Base-by-base conservation (phyloP, 2,329 filamentous ascomycete genomes). In the Fusarium subglutinans region DNA sequence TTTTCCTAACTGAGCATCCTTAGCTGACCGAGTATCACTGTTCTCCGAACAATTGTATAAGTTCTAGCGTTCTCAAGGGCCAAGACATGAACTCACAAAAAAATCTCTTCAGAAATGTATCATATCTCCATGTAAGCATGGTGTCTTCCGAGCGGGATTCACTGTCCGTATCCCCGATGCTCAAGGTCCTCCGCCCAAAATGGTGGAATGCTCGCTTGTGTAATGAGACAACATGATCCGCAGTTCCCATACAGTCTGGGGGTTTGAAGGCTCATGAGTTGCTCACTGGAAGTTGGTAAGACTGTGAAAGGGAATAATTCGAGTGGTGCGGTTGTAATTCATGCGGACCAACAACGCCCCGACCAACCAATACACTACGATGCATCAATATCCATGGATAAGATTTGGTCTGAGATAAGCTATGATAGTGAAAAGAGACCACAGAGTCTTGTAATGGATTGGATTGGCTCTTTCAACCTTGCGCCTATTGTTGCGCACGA, bases 131-230 rank as follows among this genome's bases (percentile, higher is more conserved):
- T 22, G 26, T 44, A 37, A 33, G 44, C 24, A 51, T 54, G 44
- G 26, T 43, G 55, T 33, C 20, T 54, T 66, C 50, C 45, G 33
- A 51, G 53, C 55, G 50, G 55, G 61, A 62, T 57, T 57, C 53
- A 28, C 40, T 56, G 20, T 38, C 58, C 26, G 53, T 35, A 55
- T 57, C 54, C 63, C 56, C 41, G 61, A 62, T 59, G 48, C 53
- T 43, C 45, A 66, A 62, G 30, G n/a, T 48, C 53, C 50, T 64
- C 67, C 58, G 51, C 64, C 50, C 58, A 63, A 65, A 48, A 66
- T 38, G 44, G 37, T 59, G 63, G 58, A 37, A 45, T 65, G 60
- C 45, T 18, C 47, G 41, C 41, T 51, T 63, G 41, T 47, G 56
- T 24, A 35, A 53, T 44, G 55, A 55, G 37, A 37, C 37, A 43